Evolutionary conservation across 2,329 filamentous ascomycete genomes (phyloP), one percentile per base, ranked within the genome.

Genomic region (Zasmidium cellare): DNA sequence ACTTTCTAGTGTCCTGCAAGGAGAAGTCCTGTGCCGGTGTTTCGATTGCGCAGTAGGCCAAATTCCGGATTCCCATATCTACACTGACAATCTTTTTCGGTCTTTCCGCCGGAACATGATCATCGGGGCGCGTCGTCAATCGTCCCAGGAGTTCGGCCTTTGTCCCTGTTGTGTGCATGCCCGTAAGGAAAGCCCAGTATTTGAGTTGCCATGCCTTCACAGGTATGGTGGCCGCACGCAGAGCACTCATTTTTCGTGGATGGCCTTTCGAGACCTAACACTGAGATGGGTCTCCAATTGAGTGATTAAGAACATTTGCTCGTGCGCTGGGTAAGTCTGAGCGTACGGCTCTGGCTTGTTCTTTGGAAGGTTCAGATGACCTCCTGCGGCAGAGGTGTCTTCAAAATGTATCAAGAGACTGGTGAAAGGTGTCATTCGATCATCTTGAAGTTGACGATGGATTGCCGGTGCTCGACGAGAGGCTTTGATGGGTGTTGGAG

Each of bases 41-140:
- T 54, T 70, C 64, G 41, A 72, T 24, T 7, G 90, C 80, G 63
- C 88, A 89, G 70, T 86, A 91, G 1, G 90, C 90, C 3, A 96
- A 78, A 71, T 96, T 96, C 46, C 85, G 85, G 64, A 96, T 89
- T 3, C 91, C 91, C 84, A 94, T 88, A 72, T 96, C 91, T 61
- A 96, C 88, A 70, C 89, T 92, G 31, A 94, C 73, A 22, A 94
- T 80, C 46, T 86, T 80, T 16, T 12, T 28, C 20, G 41, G 18
- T 65, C 77, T 58, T 56, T 49, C 54, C 45, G 28, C 25, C 22
- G 45, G 38, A 2, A 20, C 23, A 16, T 22, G 31, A 31, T 47
- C 44, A 25, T 46, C 25, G 12, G 65, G 38, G 14, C 44, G 45
- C 1, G 47, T 35, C 2, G 24, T 44, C 18, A 71, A 56, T 1